These are phyloP conservation scores for Pleurotus platypus DNA, from an alignment of 768 basidiomycete species.

Conservation along the genomic window DNA sequence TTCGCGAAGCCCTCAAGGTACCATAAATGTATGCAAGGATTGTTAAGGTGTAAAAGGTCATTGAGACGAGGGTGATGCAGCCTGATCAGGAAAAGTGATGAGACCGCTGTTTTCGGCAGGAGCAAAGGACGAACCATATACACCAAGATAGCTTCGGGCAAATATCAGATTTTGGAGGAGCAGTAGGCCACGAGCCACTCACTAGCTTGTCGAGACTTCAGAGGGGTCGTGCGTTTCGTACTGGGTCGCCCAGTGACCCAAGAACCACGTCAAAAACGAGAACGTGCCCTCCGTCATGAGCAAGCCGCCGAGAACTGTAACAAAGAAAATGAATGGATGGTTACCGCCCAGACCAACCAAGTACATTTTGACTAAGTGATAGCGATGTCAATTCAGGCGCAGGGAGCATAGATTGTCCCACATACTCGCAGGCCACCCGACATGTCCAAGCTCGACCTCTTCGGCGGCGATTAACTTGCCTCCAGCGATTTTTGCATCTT, in stretches of 20 bases:
- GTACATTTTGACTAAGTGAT: conserved; percentile 20
- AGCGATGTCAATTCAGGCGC: too few species aligned
- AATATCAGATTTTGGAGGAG: background rate
- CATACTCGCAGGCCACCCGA: conserved; percentile 29
- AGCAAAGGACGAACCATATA: too few species aligned
- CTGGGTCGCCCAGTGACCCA: conserved; percentile 21
- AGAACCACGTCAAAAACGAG: conserved; percentile 18
- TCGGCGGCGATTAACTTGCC: conserved; percentile 51
- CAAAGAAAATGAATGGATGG: conserved; percentile 18
- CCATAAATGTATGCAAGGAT: conserved; percentile 31
- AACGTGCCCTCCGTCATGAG: conserved; percentile 11
- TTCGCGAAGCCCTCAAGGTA: conserved; percentile 33
- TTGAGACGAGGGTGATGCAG: conserved; percentile 15
- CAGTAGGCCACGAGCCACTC: conserved; percentile 18
- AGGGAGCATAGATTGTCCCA: too few species aligned
- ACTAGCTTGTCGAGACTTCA: conserved; percentile 15
- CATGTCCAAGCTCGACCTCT: conserved; percentile 44
- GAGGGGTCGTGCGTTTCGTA: conserved; percentile 14
- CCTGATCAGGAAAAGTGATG: background rate
- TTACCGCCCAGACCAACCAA: conserved; percentile 18
- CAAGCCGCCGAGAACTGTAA: conserved; percentile 13
- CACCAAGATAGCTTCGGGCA: background rate
- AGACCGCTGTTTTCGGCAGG: too few species aligned
- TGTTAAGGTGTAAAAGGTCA: conserved; percentile 23
- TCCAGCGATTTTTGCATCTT: conserved; percentile 18